Conservation (phyloP, 805 yeast genomes). For the Kodamaea lidongshanica region DNA sequence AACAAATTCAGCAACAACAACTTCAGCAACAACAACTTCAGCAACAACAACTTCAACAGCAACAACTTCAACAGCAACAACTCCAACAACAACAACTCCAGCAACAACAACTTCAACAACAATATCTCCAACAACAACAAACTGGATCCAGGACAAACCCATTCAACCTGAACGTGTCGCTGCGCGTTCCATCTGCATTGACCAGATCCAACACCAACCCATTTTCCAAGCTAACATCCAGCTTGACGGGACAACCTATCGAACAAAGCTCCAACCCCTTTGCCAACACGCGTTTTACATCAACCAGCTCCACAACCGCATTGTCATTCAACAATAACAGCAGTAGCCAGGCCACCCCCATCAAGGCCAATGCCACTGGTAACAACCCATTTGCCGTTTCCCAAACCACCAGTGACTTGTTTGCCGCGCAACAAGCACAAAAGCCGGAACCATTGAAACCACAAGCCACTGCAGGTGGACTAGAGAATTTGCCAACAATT, state of each 20-base stretch:
- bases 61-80: constrained; percentile 17
- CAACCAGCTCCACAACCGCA: constrained; percentile 27
- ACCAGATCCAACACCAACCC: constrained; percentile 33
- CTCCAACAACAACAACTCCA: constrained; percentile 19
- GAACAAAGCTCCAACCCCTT: constrained; percentile 41
- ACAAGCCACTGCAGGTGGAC: constrained; percentile 69
- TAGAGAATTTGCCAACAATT: constrained; percentile 57
- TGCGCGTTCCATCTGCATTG: constrained; percentile 13
- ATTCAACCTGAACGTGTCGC: too few species aligned
- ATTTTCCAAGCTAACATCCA: constrained; percentile 20
- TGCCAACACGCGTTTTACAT: constrained; percentile 32
- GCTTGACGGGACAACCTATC: constrained; percentile 14
- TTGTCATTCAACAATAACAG: constrained; percentile 15
- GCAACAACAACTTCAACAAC: constrained; percentile 12
- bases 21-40: constrained; percentile 13
- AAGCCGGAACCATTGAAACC: constrained; percentile 30
- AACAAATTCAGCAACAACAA: constrained; percentile 18
- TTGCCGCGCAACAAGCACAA: constrained; percentile 15
- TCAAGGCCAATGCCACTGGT: constrained; percentile 38
- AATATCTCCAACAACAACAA: constrained; percentile 4
- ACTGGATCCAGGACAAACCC: too few species aligned
- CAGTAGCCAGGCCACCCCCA: constrained; percentile 20
- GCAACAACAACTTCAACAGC: constrained; percentile 12
- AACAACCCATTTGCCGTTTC: constrained; percentile 56
- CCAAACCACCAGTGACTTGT: constrained; percentile 28